These are phyloP conservation scores for Obelidium mucronatum DNA, from an alignment of 192 early-diverging fungal species.

Conservation along the genomic window DNA sequence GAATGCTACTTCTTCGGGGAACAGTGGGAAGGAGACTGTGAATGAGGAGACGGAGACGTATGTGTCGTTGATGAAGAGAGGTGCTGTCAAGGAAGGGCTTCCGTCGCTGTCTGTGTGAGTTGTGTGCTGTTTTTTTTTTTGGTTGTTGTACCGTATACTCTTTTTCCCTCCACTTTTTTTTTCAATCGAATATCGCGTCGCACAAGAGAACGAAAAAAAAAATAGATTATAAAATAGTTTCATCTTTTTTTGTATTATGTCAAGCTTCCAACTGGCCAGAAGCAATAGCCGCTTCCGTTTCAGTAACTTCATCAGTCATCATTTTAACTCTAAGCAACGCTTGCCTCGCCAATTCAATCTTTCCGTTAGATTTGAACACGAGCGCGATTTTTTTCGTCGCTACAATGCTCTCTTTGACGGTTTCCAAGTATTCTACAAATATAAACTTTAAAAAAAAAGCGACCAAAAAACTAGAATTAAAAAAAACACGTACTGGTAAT, in stretches of 20 bases:
- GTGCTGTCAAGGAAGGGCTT: conserved; percentile 46
- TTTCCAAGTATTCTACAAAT: conserved; percentile 62
- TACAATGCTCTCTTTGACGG: conserved; percentile 65
- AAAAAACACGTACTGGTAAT: conserved; percentile 60
- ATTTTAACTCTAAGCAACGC: conserved; percentile 74
- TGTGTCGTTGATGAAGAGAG: conserved; percentile 45
- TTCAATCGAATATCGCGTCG: too few relatives aligned
- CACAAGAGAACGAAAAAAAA: too few relatives aligned
- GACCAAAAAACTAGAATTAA: conserved; percentile 18
- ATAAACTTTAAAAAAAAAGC: not conserved
- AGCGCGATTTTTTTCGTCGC: conserved; percentile 70
- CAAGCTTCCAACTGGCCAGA: conserved; percentile 28
- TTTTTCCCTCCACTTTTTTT: too few relatives aligned
- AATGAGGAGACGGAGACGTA: conserved; percentile 45
- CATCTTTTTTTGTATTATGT: too few relatives aligned
- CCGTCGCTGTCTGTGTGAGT: too few relatives aligned
- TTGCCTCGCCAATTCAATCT: conserved; percentile 69
- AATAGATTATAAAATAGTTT: too few relatives aligned
- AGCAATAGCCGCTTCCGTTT: conserved; percentile 72
- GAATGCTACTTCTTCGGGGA: conserved; percentile 37
- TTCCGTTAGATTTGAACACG: conserved; percentile 69
- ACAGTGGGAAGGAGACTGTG: conserved; percentile 20
- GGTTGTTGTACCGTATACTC: too few relatives aligned
- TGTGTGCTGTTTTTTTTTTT: too few relatives aligned
- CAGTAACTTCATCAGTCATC: conserved; percentile 80